phyloP scores from a whole-genome alignment of 2,329 filamentous ascomycete species.

The Cercospora sp. region DNA sequence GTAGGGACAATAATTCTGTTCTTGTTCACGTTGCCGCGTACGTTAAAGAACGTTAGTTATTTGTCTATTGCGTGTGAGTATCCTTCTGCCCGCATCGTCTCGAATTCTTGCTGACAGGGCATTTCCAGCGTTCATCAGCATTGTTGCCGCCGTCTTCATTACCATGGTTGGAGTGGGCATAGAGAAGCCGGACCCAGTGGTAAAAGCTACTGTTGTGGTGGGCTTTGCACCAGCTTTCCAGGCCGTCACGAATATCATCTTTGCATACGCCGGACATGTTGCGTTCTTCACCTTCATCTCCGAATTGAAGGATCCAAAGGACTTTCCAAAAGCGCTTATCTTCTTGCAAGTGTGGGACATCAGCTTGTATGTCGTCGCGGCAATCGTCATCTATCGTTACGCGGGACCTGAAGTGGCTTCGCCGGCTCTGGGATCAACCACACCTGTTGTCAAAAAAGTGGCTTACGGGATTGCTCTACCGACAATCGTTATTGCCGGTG shows the following conservation, averaged over 20 bases:
- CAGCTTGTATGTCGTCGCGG: slow-evolving; percentile 62
- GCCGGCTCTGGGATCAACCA: slow-evolving; percentile 65
- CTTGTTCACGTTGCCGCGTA: slow-evolving; percentile 61
- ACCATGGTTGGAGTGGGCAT: slow-evolving; percentile 68
- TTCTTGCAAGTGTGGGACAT: slow-evolving; percentile 62
- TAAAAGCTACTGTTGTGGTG: slow-evolving; percentile 40
- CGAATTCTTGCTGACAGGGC: not conserved
- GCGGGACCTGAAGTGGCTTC: slow-evolving; percentile 61
- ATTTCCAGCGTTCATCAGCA: slow-evolving; percentile 46
- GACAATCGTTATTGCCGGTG: slow-evolving; percentile 69
- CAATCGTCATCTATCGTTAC: slow-evolving; percentile 67
- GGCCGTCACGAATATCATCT: slow-evolving; percentile 67
- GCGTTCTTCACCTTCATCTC: slow-evolving; percentile 67
- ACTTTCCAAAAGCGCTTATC: slow-evolving; percentile 64
- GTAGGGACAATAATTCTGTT: slow-evolving; percentile 61
- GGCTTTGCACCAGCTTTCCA: slow-evolving; percentile 58
- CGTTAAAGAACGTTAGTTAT: slow-evolving; percentile 63
- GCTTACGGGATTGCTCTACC: slow-evolving; percentile 70
- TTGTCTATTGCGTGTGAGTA: slow-evolving; percentile 59
- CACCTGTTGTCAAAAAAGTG: slow-evolving; percentile 57
- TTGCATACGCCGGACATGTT: slow-evolving; percentile 59
- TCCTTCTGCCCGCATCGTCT: not conserved
- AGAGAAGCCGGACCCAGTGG: slow-evolving; percentile 43
- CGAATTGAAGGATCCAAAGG: slow-evolving; percentile 62
- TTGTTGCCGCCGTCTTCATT: slow-evolving; percentile 63